phyloP scores from a whole-genome alignment of 441 rosid species.

The Bruguiera hainesii region DNA sequence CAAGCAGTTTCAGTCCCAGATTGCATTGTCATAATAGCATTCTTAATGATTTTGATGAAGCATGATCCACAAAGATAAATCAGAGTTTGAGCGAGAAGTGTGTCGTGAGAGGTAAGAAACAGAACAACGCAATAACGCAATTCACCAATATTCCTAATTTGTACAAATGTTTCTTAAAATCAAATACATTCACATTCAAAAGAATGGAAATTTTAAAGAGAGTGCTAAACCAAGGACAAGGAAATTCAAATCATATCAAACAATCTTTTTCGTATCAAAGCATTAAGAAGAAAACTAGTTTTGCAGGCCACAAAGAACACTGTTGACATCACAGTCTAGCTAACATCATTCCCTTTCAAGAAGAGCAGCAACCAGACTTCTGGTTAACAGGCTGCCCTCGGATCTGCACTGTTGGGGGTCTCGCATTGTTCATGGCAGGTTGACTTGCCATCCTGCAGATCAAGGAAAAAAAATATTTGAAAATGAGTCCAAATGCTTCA shows the following conservation, averaged over 20 bases:
- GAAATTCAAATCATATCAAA: constrained; percentile 22
- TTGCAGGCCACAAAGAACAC: constrained; percentile 40
- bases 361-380: constrained; percentile 88
- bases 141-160: constrained; percentile 41
- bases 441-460: constrained; percentile 81
- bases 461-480: not conserved
- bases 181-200: constrained; percentile 39
- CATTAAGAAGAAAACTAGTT: constrained; percentile 36
- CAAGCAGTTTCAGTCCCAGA: too few relatives aligned
- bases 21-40: too few relatives aligned
- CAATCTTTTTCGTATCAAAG: constrained; percentile 22
- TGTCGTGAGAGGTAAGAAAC: not conserved
- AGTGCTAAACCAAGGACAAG: constrained; percentile 18
- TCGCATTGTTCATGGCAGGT: constrained; percentile 71
- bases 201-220: constrained; percentile 38
- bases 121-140: constrained; percentile 22
- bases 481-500: too few relatives aligned
- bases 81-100: not conserved
- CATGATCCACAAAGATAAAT: too few relatives aligned
- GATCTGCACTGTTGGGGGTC: constrained; percentile 84
- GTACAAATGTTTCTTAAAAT: constrained; percentile 40
- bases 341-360: constrained; percentile 29
- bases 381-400: constrained; percentile 90
- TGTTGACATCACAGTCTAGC: constrained; percentile 17
- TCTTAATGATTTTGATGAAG: too few relatives aligned